These are phyloP conservation scores for Mimosa pudica DNA, from an alignment of 306 rosid genomes.

Conservation along the genomic window DNA sequence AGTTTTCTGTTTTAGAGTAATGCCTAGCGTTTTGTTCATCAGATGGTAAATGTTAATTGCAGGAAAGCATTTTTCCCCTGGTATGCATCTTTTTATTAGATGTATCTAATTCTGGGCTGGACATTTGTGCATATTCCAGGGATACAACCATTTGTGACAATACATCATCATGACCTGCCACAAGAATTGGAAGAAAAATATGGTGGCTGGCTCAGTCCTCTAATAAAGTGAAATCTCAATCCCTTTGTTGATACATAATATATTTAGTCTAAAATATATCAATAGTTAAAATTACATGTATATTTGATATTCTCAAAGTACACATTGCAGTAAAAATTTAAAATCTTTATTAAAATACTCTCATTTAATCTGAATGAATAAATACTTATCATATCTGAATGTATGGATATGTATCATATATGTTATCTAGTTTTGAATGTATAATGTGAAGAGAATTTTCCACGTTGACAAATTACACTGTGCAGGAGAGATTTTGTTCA, in stretches of 20 bases:
- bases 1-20: background rate
- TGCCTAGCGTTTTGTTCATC: background rate
- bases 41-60: background rate
- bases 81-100: background rate
- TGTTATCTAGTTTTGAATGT: background rate
- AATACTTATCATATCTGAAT: background rate
- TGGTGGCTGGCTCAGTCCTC: conserved; percentile 61
- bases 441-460: conserved; percentile 2
- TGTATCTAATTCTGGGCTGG: conserved; percentile 30
- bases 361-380: background rate
- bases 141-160: conserved; percentile 60
- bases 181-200: conserved; percentile 56
- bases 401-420: background rate
- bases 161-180: conserved; percentile 60
- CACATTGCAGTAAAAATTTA: background rate
- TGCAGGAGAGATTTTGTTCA: conserved; percentile 62
- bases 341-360: too few relatives aligned
- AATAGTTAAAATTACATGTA: background rate
- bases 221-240: conserved; percentile 48
- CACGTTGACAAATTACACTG: background rate
- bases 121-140: conserved; percentile 44
- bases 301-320: background rate
- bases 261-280: background rate
- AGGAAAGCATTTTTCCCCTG: background rate
- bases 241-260: background rate